Conservation (phyloP, 2,329 filamentous ascomycete genomes). For the Nemania abortiva region DNA sequence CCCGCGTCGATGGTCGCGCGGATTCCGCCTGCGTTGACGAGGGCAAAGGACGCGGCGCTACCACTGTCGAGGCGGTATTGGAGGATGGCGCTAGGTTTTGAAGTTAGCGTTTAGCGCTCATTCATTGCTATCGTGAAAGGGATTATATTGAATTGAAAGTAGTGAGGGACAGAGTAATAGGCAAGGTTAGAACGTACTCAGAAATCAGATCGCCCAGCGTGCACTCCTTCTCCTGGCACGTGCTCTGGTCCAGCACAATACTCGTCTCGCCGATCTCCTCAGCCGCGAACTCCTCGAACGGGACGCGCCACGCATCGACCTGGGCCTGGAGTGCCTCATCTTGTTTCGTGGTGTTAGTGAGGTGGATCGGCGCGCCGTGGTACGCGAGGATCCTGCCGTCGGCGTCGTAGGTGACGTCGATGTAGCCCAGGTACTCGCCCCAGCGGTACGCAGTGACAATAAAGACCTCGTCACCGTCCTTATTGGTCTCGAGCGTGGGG, state of each 20-base stretch:
- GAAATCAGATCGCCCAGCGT: conserved; percentile 66
- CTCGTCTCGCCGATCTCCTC: conserved; percentile 68
- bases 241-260: conserved; percentile 69
- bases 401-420: conserved; percentile 72
- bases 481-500: conserved; percentile 72
- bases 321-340: conserved; percentile 68
- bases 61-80: conserved; percentile 67
- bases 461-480: conserved; percentile 74
- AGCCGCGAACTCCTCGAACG: conserved; percentile 70
- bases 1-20: conserved; percentile 72
- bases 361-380: conserved; percentile 72
- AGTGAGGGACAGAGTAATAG: background rate
- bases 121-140: background rate
- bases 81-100: conserved; percentile 65
- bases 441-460: conserved; percentile 76
- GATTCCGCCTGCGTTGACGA: conserved; percentile 74
- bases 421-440: conserved; percentile 77
- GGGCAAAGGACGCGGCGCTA: conserved; percentile 63
- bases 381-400: conserved; percentile 72
- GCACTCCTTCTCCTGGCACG: conserved; percentile 70
- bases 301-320: conserved; percentile 68
- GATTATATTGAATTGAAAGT: too few species aligned
- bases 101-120: background rate
- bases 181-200: conserved; percentile 54
- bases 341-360: conserved; percentile 70